Base-by-base conservation (phyloP, 352 stramenopile genomes). In the Globisporangium cystogenes region DNA sequence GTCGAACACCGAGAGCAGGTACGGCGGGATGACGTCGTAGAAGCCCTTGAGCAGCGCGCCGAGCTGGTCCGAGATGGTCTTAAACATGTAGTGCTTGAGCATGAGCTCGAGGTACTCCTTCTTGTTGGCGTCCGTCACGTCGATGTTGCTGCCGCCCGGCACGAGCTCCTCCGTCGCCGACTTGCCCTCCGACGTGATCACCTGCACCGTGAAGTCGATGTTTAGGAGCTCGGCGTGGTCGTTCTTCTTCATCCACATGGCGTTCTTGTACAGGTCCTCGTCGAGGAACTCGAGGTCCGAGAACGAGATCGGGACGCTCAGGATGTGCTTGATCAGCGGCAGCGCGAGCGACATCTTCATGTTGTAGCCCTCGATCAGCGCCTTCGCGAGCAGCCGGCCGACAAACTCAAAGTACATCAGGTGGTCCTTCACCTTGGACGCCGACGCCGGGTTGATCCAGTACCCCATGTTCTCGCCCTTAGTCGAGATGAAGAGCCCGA, bases 111-210 rank as follows among this genome's bases (percentile, higher is more conserved):
- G 39, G 39, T 97, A 99, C 66, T 98, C 89, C 12, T 93, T 76
- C 56, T 98, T 93, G 82, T 99, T 99, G 18, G 97, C 92, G 50
- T 98, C 95, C 6, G 86, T 98, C 3, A 99, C 91, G 42, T 97
- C 77, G 39, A 98, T 84, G 53, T 97, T 72, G 10, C 72, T 68
- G 3, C 96, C 96, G 41, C 80, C 78, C 16, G 87, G 68, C 39
- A 97, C 92, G 10, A 99, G 72, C 37, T 98, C 89, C n/a, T 99
- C 76, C 44, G 84, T 74, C 6, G 84, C 57, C 20, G 87, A 54
- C 2, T 66, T 62, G 33, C 67, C 68, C 31, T 77, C 74, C 45
- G 76, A 64, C 21, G 68, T 60, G 65, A 87, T 75, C 21, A 90
- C 67, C 24, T 75, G 88, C 55, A 92, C 90, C 6, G 76, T 89